phyloP scores from a whole-genome alignment of 441 rosid species.

The Gossypium gossypioides region DNA sequence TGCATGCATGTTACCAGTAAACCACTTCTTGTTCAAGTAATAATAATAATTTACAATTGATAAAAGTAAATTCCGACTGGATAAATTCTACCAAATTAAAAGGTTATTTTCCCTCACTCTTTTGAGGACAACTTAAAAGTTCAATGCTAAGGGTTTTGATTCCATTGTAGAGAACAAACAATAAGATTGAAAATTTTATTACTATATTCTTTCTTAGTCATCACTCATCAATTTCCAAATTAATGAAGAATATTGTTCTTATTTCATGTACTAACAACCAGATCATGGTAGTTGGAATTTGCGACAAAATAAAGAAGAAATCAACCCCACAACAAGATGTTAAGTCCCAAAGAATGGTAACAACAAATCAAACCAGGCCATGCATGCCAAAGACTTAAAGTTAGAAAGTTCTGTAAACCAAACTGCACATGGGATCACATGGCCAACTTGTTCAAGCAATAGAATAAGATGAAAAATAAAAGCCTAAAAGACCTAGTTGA shows the following conservation, averaged over 20 bases:
- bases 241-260: not conserved
- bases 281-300: constrained; percentile 10
- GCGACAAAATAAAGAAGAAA: not conserved
- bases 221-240: not conserved
- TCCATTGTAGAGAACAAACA: not conserved
- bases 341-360: constrained; percentile 14
- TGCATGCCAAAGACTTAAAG: not conserved
- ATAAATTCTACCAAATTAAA: constrained; percentile 3
- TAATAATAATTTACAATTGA: not conserved
- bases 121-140: not conserved
- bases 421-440: constrained; percentile 42
- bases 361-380: constrained; percentile 17
- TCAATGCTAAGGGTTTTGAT: not conserved
- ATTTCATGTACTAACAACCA: constrained; percentile 8
- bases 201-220: not conserved
- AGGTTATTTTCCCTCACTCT: constrained; percentile 1
- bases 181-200: not conserved
- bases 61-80: constrained; percentile 1
- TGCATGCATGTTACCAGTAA: constrained; percentile 19
- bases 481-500: constrained; percentile 17
- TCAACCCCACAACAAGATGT: constrained; percentile 8
- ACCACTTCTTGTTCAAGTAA: not conserved
- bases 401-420: constrained; percentile 9
- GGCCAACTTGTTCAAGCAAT: constrained; percentile 23
- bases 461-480: constrained; percentile 18